Conservation (phyloP, 257 asterid genomes). For the Scutellaria barbata region DNA sequence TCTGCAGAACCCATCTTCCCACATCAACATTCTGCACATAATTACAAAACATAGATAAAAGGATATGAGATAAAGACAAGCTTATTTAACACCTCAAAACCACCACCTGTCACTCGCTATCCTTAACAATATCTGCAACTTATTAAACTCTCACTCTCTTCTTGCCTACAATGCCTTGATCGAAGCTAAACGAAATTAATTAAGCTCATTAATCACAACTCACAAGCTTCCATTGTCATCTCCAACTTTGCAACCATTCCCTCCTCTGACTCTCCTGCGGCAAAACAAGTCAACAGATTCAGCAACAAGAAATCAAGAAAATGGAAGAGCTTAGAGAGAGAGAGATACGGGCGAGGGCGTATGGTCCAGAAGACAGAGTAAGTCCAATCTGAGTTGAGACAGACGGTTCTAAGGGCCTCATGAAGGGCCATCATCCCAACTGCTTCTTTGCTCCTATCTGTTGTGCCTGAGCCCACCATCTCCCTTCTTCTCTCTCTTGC, state of each 20-base stretch:
- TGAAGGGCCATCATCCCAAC: constrained; percentile 99
- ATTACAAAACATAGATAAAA: not conserved
- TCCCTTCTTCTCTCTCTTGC: constrained; percentile 35
- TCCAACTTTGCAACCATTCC: constrained; percentile 97
- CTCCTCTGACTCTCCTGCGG: constrained; percentile 92
- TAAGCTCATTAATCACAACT: constrained; percentile 42
- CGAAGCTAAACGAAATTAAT: not conserved
- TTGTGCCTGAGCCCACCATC: constrained; percentile 99
- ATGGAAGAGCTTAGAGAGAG: constrained; percentile 11
- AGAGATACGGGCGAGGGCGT: constrained; percentile 90
- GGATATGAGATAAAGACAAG: not conserved
- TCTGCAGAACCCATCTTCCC: constrained; percentile 99
- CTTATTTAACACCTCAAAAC: constrained; percentile 1
- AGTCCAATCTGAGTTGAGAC: constrained; percentile 98
- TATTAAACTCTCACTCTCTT: not conserved
- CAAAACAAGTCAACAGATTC: constrained; percentile 24
- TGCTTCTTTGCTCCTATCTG: constrained; percentile 99
- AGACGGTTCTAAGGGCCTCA: constrained; percentile 92
- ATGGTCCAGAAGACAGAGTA: constrained; percentile 99
- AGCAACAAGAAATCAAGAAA: constrained; percentile 33
- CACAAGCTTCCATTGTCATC: constrained; percentile 99
- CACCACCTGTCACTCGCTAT: constrained; percentile 19
- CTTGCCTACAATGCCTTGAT: not conserved
- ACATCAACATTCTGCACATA: constrained; percentile 95
- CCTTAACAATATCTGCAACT: not conserved